Base-by-base conservation (phyloP, 202 grass and related monocot species). In the Elaeis oleifera region DNA sequence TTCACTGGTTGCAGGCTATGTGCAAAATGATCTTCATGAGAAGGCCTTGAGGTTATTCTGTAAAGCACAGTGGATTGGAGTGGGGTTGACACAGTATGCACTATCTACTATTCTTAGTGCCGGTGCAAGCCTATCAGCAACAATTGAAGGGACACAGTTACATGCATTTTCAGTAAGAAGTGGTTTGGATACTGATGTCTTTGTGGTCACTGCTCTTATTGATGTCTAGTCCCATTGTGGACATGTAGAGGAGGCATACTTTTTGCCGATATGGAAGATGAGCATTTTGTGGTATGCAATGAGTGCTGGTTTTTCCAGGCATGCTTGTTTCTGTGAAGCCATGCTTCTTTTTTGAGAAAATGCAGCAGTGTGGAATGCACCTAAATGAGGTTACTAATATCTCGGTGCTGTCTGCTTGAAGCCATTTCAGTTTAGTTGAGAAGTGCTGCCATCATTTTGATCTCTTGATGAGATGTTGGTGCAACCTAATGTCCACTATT, bases 1-100 rank as follows among this genome's bases (percentile, higher is more conserved):
- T 71, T 85, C 87, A 22, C 60, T 90, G 61, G 72, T 74, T 56
- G 76, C 79, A 36, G 87, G 82, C 61, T 81, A 74, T 18, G 69
- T 80, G 65, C 82, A 83, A 75, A 90, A 83, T 77, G 71, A 60
- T 71, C 79, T 83, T 77, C 66, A 85, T 16, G 65, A 90, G 52
- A 60, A 85, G 51, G 79, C 79, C 62, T 59, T 85, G 50, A 13
- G 5, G 23, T 71, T 85, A 44, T 85, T 85, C 32, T 59, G 16
- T 62, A 69, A 20, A 56, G 62, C 82, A 29, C 72, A 57, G 72
- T 71, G 70, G 61, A 62, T 79, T 49, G 72, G 73, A 56, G 51
- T 68, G 14, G 56, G 83, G 64, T 60, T 83, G 69, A 80, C 76
- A 26, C 78, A 90, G 70, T 90, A 79, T 25, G 71, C 87, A 26